phyloP scores from a whole-genome alignment of 75 land plant genomes.

The Pinus taeda region DNA sequence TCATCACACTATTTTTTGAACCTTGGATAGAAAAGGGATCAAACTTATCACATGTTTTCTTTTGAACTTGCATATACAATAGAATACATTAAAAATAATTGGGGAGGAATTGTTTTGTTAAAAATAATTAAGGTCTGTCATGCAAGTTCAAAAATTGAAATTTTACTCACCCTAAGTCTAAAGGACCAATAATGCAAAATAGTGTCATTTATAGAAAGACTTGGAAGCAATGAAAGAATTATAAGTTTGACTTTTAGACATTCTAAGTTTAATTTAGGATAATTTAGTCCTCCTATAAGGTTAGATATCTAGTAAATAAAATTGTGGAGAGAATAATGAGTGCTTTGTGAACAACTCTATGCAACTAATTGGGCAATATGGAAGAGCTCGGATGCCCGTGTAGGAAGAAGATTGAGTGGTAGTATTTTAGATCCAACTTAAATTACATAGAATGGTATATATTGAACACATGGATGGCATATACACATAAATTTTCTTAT shows the following conservation, averaged over 20 bases:
- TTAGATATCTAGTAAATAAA: neutral
- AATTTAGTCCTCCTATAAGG: too few relatives aligned
- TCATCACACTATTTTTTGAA: too few relatives aligned
- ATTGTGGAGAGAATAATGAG: neutral
- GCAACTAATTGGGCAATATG: neutral
- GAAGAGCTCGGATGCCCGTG: neutral
- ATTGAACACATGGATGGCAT: too few relatives aligned
- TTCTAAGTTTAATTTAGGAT: neutral
- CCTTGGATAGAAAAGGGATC: too few relatives aligned
- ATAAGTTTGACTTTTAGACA: neutral
- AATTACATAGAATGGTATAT: too few relatives aligned
- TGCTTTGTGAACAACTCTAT: neutral
- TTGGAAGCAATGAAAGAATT: neutral
- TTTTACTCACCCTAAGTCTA: neutral
- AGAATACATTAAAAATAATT: neutral
- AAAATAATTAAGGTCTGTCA: neutral
- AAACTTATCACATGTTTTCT: too few relatives aligned
- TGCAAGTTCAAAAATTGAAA: neutral
- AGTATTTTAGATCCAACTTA: too few relatives aligned
- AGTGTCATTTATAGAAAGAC: neutral
- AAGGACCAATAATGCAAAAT: neutral
- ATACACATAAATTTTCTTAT: too few relatives aligned
- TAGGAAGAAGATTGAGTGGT: neutral
- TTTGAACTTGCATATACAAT: constrained; percentile 27
- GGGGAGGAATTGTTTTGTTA: neutral